Evolutionary conservation across 306 rosid species (phyloP).

Genomic region (Ceratonia siliqua): DNA sequence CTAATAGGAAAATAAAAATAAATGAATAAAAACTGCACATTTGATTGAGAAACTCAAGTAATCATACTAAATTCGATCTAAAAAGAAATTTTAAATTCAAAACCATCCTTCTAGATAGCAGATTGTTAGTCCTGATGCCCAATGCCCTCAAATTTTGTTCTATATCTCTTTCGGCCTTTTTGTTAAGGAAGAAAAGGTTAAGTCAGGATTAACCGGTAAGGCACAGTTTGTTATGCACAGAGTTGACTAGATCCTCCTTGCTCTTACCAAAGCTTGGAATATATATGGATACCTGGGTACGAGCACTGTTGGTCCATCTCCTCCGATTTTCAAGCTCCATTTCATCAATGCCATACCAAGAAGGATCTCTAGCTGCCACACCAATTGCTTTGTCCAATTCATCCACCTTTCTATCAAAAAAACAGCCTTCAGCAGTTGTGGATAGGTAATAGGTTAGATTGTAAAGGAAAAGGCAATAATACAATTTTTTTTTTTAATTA

Average conservation of each 20-base stretch:
- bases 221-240: neutral
- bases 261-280: conserved; percentile 31
- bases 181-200: neutral
- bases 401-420: conserved; percentile 97
- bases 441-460: conserved; percentile 21
- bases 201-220: neutral
- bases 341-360: conserved; percentile 86
- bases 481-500: neutral
- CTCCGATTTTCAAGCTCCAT: conserved; percentile 88
- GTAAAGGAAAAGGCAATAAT: conserved; percentile 1
- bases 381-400: conserved; percentile 90
- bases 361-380: conserved; percentile 92
- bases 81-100: neutral
- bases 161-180: neutral
- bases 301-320: conserved; percentile 89
- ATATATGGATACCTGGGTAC: conserved; percentile 66
- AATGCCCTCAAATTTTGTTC: neutral
- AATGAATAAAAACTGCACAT: neutral
- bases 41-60: conserved; percentile 11
- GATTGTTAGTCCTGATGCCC: neutral
- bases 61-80: neutral
- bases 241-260: conserved; percentile 1
- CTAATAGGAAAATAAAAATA: neutral
- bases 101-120: neutral
- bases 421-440: conserved; percentile 58